Percentiles rank a stretch among this genome's conserved stretches.
phyloP scores from a whole-genome alignment of 2,329 filamentous ascomycete species.

The Shiraia bambusicola region DNA sequence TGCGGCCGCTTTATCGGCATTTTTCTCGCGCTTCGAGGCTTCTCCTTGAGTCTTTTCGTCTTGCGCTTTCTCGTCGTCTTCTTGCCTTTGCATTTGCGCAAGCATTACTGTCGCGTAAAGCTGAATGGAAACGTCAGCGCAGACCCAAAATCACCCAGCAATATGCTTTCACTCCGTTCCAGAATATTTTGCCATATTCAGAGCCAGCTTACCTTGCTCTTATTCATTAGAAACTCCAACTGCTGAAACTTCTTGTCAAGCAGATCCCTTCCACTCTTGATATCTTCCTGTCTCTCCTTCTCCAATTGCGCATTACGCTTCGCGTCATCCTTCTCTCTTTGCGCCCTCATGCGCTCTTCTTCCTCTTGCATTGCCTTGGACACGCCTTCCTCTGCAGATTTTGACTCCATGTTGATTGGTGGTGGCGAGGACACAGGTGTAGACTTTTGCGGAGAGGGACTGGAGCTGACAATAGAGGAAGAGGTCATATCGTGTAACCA shows the following conservation, averaged over 20 bases:
- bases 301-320: slow-evolving; percentile 49
- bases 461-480: slow-evolving; percentile 23
- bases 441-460: slow-evolving; percentile 27
- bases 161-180: too few species aligned
- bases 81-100: slow-evolving; percentile 55
- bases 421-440: slow-evolving; percentile 41
- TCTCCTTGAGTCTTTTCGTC: slow-evolving; percentile 50
- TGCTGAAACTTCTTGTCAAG: slow-evolving; percentile 56
- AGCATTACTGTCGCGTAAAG: slow-evolving; percentile 56
- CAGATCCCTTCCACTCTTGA: slow-evolving; percentile 48
- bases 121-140: slow-evolving; percentile 18
- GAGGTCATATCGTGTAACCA: slow-evolving; percentile 21
- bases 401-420: slow-evolving; percentile 29
- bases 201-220: slow-evolving; percentile 47
- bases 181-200: too few species aligned
- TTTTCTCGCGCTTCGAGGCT: slow-evolving; percentile 49
- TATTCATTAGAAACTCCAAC: slow-evolving; percentile 54
- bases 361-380: slow-evolving; percentile 49
- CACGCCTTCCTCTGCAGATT: slow-evolving; percentile 26
- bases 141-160: background rate
- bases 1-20: slow-evolving; percentile 50
- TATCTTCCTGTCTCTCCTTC: slow-evolving; percentile 49
- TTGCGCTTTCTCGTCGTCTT: slow-evolving; percentile 50
- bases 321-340: slow-evolving; percentile 48
- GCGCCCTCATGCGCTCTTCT: slow-evolving; percentile 48